Evolutionary conservation across 345 rosid species (phyloP).

Genomic region (Syzygium oleosum): DNA sequence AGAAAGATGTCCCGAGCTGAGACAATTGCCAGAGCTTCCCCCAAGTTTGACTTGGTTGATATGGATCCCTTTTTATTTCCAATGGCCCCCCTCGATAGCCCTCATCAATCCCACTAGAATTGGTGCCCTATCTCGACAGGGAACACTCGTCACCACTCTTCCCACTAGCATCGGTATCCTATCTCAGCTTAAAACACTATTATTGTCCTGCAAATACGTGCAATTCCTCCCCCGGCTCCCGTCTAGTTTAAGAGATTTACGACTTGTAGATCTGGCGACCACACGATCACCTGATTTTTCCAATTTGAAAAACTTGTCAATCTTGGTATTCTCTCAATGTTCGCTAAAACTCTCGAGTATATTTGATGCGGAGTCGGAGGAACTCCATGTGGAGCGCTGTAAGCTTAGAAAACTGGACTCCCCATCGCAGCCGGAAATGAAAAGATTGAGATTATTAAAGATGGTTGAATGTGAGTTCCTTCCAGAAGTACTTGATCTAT

Average conservation of each 20-base stretch:
- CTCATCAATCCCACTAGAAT: no score
- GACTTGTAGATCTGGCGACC: accelerated
- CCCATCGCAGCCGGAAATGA: background rate
- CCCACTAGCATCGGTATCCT: background rate
- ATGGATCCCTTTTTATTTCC: background rate
- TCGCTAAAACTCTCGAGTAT: background rate
- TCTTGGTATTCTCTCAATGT: background rate
- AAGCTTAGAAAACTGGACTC: accelerated
- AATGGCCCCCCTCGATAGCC: no score
- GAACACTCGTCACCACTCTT: background rate
- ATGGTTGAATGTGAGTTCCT: accelerated
- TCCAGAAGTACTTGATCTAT: background rate
- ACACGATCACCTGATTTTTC: background rate
- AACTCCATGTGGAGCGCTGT: accelerated
- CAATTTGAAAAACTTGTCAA: background rate
- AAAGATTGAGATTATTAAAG: background rate
- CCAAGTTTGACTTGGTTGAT: background rate
- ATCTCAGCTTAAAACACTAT: background rate
- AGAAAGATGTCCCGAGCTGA: background rate
- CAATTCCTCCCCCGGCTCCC: background rate
- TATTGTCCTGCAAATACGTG: background rate
- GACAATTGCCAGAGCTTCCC: background rate
- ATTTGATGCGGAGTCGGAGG: background rate
- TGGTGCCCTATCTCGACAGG: background rate
- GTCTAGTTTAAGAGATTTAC: background rate